These are phyloP conservation scores for Sporothrix brasiliensis DNA, from an alignment of 2,329 filamentous ascomycete species.

Conservation along the genomic window DNA sequence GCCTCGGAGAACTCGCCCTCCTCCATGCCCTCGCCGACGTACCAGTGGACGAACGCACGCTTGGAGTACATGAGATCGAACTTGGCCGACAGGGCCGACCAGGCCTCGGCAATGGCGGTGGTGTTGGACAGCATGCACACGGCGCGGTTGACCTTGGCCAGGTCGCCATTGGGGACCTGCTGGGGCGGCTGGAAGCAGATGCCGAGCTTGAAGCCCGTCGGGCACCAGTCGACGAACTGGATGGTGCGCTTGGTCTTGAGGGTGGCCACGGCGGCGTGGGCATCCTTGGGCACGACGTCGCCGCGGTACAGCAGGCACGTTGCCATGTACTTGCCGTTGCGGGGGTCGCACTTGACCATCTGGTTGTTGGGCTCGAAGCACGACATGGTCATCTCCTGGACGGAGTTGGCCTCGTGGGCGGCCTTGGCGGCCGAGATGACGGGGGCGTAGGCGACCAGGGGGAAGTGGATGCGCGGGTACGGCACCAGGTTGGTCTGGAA, in stretches of 20 bases:
- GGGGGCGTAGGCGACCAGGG: conserved; percentile 92
- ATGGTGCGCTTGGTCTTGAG: conserved; percentile 99
- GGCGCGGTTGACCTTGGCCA: conserved; percentile 96
- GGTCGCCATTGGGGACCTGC: conserved; percentile 67
- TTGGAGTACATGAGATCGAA: conserved; percentile 99
- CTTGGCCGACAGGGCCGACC: conserved; percentile 94
- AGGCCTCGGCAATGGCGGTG: conserved; percentile 96
- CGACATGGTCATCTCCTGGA: conserved; percentile 97
- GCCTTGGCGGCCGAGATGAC: conserved; percentile 95
- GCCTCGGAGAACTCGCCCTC: conserved; percentile 99
- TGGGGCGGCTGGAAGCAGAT: conserved; percentile 99
- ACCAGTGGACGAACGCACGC: conserved; percentile 99
- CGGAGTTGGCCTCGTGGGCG: conserved; percentile 95
- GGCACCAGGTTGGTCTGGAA: conserved; percentile 99
- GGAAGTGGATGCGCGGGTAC: conserved; percentile 99
- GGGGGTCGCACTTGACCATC: conserved; percentile 99
- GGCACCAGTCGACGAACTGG: conserved; percentile 99
- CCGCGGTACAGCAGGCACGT: conserved; percentile 97
- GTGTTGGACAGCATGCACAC: conserved; percentile 99
- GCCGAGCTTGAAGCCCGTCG: conserved; percentile 99
- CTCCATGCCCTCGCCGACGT: conserved; percentile 99
- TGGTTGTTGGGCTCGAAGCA: conserved; percentile 99
- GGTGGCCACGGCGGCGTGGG: conserved; percentile 86
- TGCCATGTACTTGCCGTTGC: conserved; percentile 99
- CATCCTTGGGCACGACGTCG: conserved; percentile 96